Base-by-base conservation (phyloP, 164 flowering plant species). In the Liriodendron chinense region DNA sequence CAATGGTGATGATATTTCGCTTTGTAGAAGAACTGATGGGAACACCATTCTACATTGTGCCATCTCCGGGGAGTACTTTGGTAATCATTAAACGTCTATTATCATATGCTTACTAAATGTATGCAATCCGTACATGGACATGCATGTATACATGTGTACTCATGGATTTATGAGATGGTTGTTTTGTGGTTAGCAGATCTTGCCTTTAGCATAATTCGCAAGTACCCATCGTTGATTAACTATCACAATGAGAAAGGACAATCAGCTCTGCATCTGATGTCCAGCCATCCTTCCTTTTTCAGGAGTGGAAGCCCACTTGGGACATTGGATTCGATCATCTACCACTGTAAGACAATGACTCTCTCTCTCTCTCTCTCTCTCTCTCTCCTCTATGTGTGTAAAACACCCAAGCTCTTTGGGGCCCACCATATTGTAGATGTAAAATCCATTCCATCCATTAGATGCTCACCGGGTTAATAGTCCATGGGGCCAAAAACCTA, bases 231-330 rank as follows among this genome's bases (percentile, higher is more conserved):
- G 0, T 78, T 86, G 5, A 80, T 80, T 2, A 48, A 77, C 68
- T 65, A 3, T 16, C 68, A 71, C 7, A 75, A 83, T n/a, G 71
- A 72, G 76, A n/a, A 24, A 21, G 89, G 89, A 10, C n/a, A n/a
- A n/a, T n/a, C n/a, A n/a, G n/a, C n/a, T n/a, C n/a, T n/a, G n/a
- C n/a, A n/a, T n/a, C n/a, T 81, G 12, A 74, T 86, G 18, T 86
- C 87, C 2, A 69, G 21, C 16, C 84, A 83, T 65, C 84, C 85
- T 28, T n/a, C 49, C n/a, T 76, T 76, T 0, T 86, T 84, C 72
- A 78, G 72, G 59, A 86, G 89, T 23, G 80, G 86, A 5, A 75
- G 75, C 49, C 72, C 66, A 62, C 77, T 86, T 1, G 22, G 68
- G 6, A 23, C 53, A 13, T 76, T 25, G 1, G 13, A 68, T 9